Percentiles rank a stretch among this genome's conserved stretches.
phyloP scores from a whole-genome alignment of 2,329 filamentous ascomycete genomes.

The Curvularia spicifera region DNA sequence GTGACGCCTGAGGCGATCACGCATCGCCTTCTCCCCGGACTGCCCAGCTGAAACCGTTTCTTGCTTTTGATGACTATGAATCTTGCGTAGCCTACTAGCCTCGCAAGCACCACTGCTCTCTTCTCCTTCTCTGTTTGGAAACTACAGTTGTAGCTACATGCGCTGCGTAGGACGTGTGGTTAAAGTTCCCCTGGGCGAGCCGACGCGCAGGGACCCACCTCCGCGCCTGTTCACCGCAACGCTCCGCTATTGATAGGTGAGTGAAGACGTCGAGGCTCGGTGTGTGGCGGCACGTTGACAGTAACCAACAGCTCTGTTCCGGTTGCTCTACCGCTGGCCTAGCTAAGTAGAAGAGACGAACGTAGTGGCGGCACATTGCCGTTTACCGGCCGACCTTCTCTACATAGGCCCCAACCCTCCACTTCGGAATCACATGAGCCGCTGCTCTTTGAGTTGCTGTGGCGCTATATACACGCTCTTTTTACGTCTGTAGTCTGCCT shows the following conservation, averaged over 20 bases:
- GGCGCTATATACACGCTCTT: constrained; percentile 3
- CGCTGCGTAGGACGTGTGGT: constrained; percentile 8
- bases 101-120: background rate
- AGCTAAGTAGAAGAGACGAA: constrained; percentile 6
- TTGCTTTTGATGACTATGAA: background rate
- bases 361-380: constrained; percentile 39
- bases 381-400: constrained; percentile 30
- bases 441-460: background rate
- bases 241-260: constrained; percentile 16
- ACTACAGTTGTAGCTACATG: constrained; percentile 2
- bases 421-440: constrained; percentile 9
- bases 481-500: constrained; percentile 5
- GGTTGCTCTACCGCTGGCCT: constrained; percentile 15
- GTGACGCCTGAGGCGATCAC: constrained; percentile 12
- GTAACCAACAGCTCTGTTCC: constrained; percentile 3
- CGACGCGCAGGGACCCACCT: constrained; percentile 21
- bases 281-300: constrained; percentile 5
- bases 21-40: background rate
- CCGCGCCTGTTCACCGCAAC: constrained; percentile 23
- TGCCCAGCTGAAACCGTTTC: constrained; percentile 1
- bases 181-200: constrained; percentile 13
- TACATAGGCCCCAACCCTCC: constrained; percentile 16
- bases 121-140: background rate
- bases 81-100: background rate
- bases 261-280: constrained; percentile 5